These are phyloP conservation scores for Phytophthora agathidicida DNA, from an alignment of 352 stramenopile genomes.

Conservation along the genomic window DNA sequence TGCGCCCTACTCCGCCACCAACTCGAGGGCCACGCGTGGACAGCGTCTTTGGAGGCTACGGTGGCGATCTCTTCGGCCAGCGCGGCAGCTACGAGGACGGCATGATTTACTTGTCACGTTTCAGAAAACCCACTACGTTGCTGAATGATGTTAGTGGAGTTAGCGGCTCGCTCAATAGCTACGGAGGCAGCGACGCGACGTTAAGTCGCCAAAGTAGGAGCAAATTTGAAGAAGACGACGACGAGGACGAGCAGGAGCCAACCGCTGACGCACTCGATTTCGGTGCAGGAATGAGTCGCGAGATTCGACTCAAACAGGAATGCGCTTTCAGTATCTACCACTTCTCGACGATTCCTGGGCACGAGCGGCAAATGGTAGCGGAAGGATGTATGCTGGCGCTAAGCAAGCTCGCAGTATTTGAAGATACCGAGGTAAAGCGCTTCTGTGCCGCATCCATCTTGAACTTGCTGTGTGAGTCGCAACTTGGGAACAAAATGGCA, in stretches of 20 bases:
- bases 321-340: slow-evolving; percentile 86
- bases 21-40: slow-evolving; percentile 37
- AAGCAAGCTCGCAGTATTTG: slow-evolving; percentile 74
- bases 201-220: slow-evolving; percentile 49
- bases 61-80: slow-evolving; percentile 84
- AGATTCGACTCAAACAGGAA: slow-evolving; percentile 80
- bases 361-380: slow-evolving; percentile 77
- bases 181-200: slow-evolving; percentile 14
- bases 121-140: slow-evolving; percentile 60
- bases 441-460: slow-evolving; percentile 84
- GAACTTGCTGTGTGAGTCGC: slow-evolving; percentile 70
- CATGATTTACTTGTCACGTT: slow-evolving; percentile 89
- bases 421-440: slow-evolving; percentile 83
- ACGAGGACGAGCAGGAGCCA: slow-evolving; percentile 55
- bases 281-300: slow-evolving; percentile 39
- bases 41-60: slow-evolving; percentile 68
- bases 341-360: slow-evolving; percentile 66
- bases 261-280: slow-evolving; percentile 47
- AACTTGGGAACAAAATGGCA: slow-evolving; percentile 59
- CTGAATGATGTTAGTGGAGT: slow-evolving; percentile 21
- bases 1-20: slow-evolving; percentile 26
- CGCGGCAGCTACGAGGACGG: slow-evolving; percentile 84
- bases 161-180: slow-evolving; percentile 29
- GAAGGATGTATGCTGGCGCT: slow-evolving; percentile 81
- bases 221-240: slow-evolving; percentile 46